Conservation (phyloP, 2,329 filamentous ascomycete species). For the Apiospora arundinis region DNA sequence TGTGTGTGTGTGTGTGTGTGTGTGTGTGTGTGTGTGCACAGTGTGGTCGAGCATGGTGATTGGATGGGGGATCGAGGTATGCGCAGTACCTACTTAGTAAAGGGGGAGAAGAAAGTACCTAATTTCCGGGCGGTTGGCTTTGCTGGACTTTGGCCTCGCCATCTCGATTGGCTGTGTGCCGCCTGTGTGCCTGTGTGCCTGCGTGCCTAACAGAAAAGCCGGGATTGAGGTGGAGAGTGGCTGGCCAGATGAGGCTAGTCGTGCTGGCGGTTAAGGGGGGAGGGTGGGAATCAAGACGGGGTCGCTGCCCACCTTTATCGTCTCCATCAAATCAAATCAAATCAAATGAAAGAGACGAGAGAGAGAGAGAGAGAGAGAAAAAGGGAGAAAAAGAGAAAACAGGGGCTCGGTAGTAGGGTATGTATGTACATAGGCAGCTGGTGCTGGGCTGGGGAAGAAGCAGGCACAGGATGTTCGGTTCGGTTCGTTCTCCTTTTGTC, state of each 20-base stretch:
- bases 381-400: no score
- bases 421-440: no score
- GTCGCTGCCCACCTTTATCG: not conserved
- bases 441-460: constrained; percentile 5
- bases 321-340: constrained; percentile 16
- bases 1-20: no score
- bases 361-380: no score
- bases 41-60: not conserved
- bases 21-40: not conserved
- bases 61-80: not conserved
- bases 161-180: constrained; percentile 13
- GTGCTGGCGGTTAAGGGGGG: not conserved
- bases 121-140: constrained; percentile 15
- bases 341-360: not conserved
- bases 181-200: not conserved
- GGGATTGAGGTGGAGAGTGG: constrained; percentile 7
- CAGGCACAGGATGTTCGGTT: not conserved
- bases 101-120: not conserved
- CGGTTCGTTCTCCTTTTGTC: constrained; percentile 9
- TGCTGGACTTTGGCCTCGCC: constrained; percentile 12
- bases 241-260: not conserved
- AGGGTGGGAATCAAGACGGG: constrained; percentile 9
- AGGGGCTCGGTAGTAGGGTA: no score
- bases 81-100: not conserved
- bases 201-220: not conserved